Conservation (phyloP, 345 rosid species). For the Eutrema yunnanense region DNA sequence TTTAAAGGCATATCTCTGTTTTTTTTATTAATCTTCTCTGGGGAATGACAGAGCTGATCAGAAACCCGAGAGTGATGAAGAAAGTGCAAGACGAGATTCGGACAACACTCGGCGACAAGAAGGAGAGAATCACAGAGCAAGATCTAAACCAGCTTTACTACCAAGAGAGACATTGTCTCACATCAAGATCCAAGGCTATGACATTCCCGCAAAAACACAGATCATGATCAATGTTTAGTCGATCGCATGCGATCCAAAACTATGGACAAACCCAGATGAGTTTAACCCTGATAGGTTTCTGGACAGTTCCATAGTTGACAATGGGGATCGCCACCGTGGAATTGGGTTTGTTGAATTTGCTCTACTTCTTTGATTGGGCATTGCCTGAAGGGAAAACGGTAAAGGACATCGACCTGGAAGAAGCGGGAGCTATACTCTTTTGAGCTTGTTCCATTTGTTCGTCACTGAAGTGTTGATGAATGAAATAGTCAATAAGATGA, state of each 20-base stretch:
- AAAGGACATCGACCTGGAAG: slow-evolving; percentile 24
- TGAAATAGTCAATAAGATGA: no score
- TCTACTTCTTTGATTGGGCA: slow-evolving; percentile 26
- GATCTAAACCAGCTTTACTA: slow-evolving; percentile 36
- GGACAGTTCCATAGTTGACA: slow-evolving; percentile 10
- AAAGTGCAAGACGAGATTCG: slow-evolving; percentile 39
- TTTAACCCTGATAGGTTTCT: slow-evolving; percentile 45
- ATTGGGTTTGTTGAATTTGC: slow-evolving; percentile 8
- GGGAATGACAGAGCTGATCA: slow-evolving; percentile 40
- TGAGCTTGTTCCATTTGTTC: slow-evolving; percentile 24
- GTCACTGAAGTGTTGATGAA: neutral
- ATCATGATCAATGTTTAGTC: slow-evolving; percentile 42
- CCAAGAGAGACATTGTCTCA: slow-evolving; percentile 35
- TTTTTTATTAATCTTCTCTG: slow-evolving; percentile 27
- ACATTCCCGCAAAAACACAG: slow-evolving; percentile 29
- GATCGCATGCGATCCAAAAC: slow-evolving; percentile 38
- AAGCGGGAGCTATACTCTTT: neutral
- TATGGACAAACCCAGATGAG: slow-evolving; percentile 37
- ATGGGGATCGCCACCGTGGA: slow-evolving; percentile 18
- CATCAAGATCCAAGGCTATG: slow-evolving; percentile 35
- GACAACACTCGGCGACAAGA: slow-evolving; percentile 21
- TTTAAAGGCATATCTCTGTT: no score
- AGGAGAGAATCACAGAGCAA: slow-evolving; percentile 17
- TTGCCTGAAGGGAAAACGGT: slow-evolving; percentile 13
- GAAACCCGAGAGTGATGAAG: slow-evolving; percentile 34